A percentile compares a stretch with the other conserved stretches of the same genome.
phyloP scores from a whole-genome alignment of 1,139 yeast species.

The Blastobotrys illinoisensis region DNA sequence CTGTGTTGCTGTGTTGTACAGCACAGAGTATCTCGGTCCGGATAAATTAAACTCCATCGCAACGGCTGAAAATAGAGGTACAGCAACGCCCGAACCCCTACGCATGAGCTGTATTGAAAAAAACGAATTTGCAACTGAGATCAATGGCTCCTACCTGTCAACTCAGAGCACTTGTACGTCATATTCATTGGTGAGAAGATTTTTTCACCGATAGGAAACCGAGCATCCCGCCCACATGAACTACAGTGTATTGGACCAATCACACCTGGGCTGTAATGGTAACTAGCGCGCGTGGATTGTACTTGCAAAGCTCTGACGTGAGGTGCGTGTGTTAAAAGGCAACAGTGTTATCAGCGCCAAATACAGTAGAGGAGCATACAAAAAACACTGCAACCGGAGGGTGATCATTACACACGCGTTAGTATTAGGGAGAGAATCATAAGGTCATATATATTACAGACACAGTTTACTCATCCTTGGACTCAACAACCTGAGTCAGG shows the following conservation, averaged over 20 bases:
- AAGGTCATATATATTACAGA: slow-evolving; percentile 6
- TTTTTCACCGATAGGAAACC: neutral
- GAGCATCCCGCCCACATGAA: no score
- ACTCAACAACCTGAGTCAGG: slow-evolving; percentile 95
- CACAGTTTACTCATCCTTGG: slow-evolving; percentile 27
- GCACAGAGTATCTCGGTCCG: no score
- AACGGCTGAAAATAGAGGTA: no score
- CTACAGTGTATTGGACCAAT: neutral
- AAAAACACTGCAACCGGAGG: neutral
- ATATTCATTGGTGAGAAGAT: neutral
- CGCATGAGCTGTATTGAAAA: neutral
- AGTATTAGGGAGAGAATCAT: neutral
- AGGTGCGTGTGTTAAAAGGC: no score
- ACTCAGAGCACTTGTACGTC: neutral
- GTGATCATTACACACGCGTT: neutral
- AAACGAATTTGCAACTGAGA: no score
- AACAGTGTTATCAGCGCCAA: neutral
- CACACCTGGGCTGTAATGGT: neutral
- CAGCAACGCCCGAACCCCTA: neutral
- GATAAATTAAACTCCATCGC: no score
- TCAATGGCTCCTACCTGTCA: neutral
- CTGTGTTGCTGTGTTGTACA: no score
- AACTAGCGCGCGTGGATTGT: no score
- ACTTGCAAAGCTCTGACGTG: no score
- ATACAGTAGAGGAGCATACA: neutral